Percentiles rank a stretch among this genome's conserved stretches.
These are phyloP conservation scores for Claviceps sp. DNA, from an alignment of 2,329 filamentous ascomycete species.

Conservation along the genomic window DNA sequence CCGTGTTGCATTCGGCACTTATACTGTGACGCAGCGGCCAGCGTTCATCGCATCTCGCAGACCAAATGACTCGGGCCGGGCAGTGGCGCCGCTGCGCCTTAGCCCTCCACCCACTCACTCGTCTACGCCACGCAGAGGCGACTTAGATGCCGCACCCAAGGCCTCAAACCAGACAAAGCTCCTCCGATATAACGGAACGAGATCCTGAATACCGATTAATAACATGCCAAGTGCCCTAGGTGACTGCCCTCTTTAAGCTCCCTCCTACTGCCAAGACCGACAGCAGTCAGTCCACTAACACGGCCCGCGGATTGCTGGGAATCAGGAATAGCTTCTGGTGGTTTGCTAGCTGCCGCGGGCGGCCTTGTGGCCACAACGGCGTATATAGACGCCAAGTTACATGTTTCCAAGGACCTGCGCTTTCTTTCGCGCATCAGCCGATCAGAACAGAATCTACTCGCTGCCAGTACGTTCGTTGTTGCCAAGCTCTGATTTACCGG, in stretches of 20 bases:
- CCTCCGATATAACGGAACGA: no score
- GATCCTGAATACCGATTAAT: no score
- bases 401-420: conserved; percentile 2
- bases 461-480: conserved; percentile 1
- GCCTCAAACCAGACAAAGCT: no score
- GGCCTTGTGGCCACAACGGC: conserved; percentile 3
- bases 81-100: neutral
- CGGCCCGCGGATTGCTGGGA: neutral
- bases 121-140: neutral
- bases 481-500: neutral
- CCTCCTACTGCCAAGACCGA: neutral
- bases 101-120: neutral
- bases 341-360: neutral
- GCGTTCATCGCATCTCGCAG: neutral
- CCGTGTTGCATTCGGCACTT: neutral
- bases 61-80: neutral
- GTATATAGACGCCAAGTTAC: conserved; percentile 6
- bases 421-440: neutral
- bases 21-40: neutral
- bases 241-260: neutral
- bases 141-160: neutral
- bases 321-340: neutral
- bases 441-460: neutral
- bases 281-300: neutral
- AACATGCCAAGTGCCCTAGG: neutral